Conservation (phyloP, 768 basidiomycete species). For the Tubosaeta sp. region DNA sequence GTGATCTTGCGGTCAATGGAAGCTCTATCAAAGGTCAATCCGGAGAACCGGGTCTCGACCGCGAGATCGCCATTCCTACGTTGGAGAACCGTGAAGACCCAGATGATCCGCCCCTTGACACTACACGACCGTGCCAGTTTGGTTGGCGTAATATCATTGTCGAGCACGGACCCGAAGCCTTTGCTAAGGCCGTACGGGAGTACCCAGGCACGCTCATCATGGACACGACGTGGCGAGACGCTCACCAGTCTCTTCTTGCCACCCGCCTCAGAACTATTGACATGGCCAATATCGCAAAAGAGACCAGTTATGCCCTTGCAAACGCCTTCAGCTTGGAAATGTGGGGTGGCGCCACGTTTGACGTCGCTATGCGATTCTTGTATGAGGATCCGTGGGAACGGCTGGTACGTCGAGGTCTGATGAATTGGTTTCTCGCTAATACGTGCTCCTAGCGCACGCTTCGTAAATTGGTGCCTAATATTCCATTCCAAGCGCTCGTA, state of each 20-base stretch:
- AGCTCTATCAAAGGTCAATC: conserved; percentile 95
- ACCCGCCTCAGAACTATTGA: conserved; percentile 94
- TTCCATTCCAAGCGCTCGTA: conserved; percentile 96
- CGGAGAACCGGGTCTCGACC: conserved; percentile 91
- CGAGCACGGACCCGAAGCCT: conserved; percentile 95
- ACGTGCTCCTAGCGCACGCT: conserved; percentile 62
- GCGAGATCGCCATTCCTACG: conserved; percentile 79
- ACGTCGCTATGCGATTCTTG: conserved; percentile 98
- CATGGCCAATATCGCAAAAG: conserved; percentile 97
- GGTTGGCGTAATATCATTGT: conserved; percentile 99
- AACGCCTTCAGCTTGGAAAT: conserved; percentile 97
- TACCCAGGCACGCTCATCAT: conserved; percentile 95
- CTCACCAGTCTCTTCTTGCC: conserved; percentile 95
- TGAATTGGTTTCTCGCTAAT: conserved; percentile 8
- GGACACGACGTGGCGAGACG: conserved; percentile 99
- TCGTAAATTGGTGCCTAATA: conserved; percentile 95
- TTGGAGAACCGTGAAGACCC: conserved; percentile 78
- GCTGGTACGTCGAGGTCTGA: conserved; percentile 49
- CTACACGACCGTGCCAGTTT: conserved; percentile 72
- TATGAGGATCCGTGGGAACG: conserved; percentile 99
- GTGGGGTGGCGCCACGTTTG: conserved; percentile 99
- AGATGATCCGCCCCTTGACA: conserved; percentile 69
- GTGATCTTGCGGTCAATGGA: conserved; percentile 97
- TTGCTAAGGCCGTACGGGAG: conserved; percentile 94
- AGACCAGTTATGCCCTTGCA: conserved; percentile 90